phyloP scores from a whole-genome alignment of 1,284 basidiomycete genomes.

The Tilletia indica region DNA sequence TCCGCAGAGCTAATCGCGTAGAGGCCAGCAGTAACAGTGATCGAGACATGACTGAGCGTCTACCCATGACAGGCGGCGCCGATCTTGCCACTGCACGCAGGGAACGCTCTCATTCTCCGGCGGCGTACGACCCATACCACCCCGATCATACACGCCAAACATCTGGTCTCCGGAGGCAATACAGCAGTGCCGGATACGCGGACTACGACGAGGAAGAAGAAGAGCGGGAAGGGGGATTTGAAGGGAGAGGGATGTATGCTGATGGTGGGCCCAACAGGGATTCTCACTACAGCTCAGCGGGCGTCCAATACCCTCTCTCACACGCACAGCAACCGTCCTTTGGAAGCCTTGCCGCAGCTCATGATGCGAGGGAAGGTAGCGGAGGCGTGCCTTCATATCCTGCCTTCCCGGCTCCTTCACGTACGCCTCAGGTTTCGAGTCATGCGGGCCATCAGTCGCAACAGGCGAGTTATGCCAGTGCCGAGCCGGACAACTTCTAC shows the following conservation, averaged over 20 bases:
- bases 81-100: neutral
- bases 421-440: neutral
- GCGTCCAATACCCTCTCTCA: neutral
- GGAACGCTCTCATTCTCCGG: neutral
- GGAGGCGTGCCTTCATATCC: neutral
- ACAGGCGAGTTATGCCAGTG: neutral
- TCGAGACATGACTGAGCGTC: neutral
- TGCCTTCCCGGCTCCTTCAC: neutral
- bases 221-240: neutral
- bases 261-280: neutral
- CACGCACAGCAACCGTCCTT: conserved; percentile 3
- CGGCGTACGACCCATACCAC: neutral
- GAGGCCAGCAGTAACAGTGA: neutral
- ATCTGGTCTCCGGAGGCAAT: neutral
- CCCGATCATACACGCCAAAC: neutral
- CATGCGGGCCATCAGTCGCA: neutral
- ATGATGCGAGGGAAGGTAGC: neutral
- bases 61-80: neutral
- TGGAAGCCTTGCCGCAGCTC: neutral
- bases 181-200: conserved; percentile 2
- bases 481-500: neutral
- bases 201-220: conserved; percentile 12
- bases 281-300: neutral
- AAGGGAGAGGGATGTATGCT: neutral
- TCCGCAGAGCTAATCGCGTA: neutral